Percentiles rank a stretch among this genome's conserved stretches.
These are phyloP conservation scores for Chytriomyces hyalinus DNA, from an alignment of 192 early-diverging fungal species.

Conservation along the genomic window DNA sequence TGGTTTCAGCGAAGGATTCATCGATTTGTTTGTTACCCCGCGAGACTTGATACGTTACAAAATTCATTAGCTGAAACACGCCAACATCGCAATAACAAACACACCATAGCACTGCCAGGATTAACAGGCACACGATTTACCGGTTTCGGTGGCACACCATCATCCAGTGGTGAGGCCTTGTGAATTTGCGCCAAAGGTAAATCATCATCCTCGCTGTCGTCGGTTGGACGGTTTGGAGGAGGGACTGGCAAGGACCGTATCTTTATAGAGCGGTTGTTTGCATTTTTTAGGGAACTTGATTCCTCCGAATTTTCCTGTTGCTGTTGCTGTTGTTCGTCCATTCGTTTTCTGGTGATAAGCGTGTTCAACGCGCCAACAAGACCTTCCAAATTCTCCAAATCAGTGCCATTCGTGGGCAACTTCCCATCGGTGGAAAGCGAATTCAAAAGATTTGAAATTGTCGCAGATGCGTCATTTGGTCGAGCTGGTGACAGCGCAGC, in stretches of 20 bases:
- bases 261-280: neutral
- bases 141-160: neutral
- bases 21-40: neutral
- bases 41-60: neutral
- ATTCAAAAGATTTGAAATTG: neutral
- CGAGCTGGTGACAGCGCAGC: neutral
- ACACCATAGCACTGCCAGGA: neutral
- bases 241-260: neutral
- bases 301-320: neutral
- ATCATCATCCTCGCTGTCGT: slow-evolving; percentile 19
- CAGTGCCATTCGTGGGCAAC: neutral
- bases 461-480: neutral
- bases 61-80: neutral
- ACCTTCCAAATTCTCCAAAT: slow-evolving; percentile 19
- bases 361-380: slow-evolving; percentile 2
- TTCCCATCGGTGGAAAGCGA: neutral
- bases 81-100: neutral
- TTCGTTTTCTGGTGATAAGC: neutral
- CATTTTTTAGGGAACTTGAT: neutral
- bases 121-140: neutral
- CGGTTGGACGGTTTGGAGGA: neutral
- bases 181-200: slow-evolving; percentile 21
- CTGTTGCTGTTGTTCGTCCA: neutral
- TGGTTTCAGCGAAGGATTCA: neutral
- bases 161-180: neutral